Percentiles rank a stretch among this genome's conserved stretches.
Conservation (phyloP, 2,329 filamentous ascomycete genomes). For the Xylariaceae sp. region DNA sequence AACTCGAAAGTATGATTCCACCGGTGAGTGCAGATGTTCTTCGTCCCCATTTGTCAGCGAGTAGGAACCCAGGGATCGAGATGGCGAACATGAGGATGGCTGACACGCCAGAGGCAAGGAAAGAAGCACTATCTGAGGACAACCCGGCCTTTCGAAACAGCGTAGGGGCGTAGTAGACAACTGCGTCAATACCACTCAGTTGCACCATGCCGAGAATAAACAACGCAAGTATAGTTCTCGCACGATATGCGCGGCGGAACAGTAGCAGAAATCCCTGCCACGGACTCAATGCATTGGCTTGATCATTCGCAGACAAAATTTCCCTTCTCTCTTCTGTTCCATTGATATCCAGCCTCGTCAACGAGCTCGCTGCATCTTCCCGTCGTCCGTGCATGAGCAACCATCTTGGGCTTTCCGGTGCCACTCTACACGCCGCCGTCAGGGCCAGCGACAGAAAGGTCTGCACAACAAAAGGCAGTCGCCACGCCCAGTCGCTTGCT, state of each 20-base stretch:
- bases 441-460: constrained; percentile 40
- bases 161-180: constrained; percentile 61
- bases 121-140: constrained; percentile 49
- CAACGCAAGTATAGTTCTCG: constrained; percentile 47
- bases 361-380: constrained; percentile 42
- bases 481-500: constrained; percentile 50
- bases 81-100: constrained; percentile 57
- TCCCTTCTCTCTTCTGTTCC: constrained; percentile 47
- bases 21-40: constrained; percentile 52
- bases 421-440: constrained; percentile 36
- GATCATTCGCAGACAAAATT: constrained; percentile 35
- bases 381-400: constrained; percentile 46
- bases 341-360: constrained; percentile 43
- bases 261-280: constrained; percentile 34
- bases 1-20: constrained; percentile 47
- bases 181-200: constrained; percentile 60
- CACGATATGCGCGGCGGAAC: constrained; percentile 39
- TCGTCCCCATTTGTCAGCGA: constrained; percentile 57
- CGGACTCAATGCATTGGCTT: constrained; percentile 29
- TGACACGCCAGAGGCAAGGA: constrained; percentile 61
- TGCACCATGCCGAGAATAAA: constrained; percentile 55
- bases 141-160: constrained; percentile 61
- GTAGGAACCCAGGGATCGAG: constrained; percentile 54
- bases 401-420: constrained; percentile 60
- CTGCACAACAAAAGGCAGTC: constrained; percentile 53